Evolutionary conservation across 257 asterid species (phyloP).

Genomic region (Linaria vulgaris): DNA sequence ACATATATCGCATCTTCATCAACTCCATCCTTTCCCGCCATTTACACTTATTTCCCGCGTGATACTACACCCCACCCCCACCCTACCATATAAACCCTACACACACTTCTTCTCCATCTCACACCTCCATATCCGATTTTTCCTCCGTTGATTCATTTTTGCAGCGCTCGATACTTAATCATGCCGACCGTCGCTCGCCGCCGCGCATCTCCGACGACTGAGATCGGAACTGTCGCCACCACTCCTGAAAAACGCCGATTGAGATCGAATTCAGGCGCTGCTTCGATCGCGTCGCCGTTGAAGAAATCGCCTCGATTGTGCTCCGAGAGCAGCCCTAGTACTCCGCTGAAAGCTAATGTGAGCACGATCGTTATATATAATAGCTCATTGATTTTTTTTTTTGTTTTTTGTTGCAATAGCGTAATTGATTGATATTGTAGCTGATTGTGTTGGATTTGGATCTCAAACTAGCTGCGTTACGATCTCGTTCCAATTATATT

Average conservation of each 20-base stretch:
- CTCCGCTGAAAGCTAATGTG: slow-evolving; percentile 45
- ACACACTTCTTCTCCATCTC: background rate
- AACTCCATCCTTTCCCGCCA: slow-evolving; percentile 41
- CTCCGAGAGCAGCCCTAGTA: slow-evolving; percentile 43
- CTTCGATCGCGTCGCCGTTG: slow-evolving; percentile 32
- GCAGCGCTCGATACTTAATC: background rate
- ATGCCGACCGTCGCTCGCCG: slow-evolving; percentile 61
- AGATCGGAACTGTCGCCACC: slow-evolving; percentile 30
- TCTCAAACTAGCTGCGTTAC: background rate
- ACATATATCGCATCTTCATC: too few relatives aligned
- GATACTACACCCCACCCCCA: background rate
- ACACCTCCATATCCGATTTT: background rate
- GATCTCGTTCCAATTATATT: slow-evolving; percentile 29
- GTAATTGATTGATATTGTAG: background rate
- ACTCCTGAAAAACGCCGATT: slow-evolving; percentile 54
- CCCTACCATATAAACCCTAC: background rate
- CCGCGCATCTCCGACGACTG: slow-evolving; percentile 32
- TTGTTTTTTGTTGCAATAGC: too few relatives aligned
- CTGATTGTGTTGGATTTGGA: background rate
- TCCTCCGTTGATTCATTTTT: background rate
- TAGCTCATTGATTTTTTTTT: background rate
- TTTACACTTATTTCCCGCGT: too few relatives aligned
- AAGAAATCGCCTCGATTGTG: slow-evolving; percentile 65
- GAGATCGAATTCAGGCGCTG: slow-evolving; percentile 55
- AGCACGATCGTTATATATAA: slow-evolving; percentile 17